Evolutionary conservation across 2,329 filamentous ascomycete genomes (phyloP), one percentile per base, ranked within the genome.

Genomic region (Fusarium tuaranense): DNA sequence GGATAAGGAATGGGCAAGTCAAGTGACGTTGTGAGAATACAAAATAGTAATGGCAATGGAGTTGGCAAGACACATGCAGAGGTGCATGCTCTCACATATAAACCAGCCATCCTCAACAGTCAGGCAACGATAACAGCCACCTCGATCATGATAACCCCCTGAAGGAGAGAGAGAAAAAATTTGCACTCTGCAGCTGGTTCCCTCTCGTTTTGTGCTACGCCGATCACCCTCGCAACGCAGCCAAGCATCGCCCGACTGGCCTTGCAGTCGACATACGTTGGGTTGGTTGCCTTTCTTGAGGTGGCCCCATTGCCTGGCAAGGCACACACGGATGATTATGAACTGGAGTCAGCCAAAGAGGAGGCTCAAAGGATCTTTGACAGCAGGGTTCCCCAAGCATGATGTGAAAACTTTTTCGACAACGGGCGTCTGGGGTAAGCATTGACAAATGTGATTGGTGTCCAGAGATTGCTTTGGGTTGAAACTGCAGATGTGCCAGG

Each of bases 391-490:
- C 38, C 13, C 32, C n/a, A 25, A 68, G 63, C 30, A 67, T 72
- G 73, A 72, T 20, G 27, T 64, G 68, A 74, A 76, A 68, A 76
- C 46, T 68, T 65, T 73, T 74, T 67, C 63, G 60, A 20, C 20
- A 20, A 73, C 72, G 72, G 72, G 72, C 72, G 72, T 75, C 60
- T 73, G 66, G 63, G 44, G 66, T 75, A 75, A 73, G 69, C 62
- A 67, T 67, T 60, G 46, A 16, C 27, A 55, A 25, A n/a, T 34
- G 53, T 75, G 72, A 73, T 74, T 74, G 72, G 72, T 65, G 44
- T n/a, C 65, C 38, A 25, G 44, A 32, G 59, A 51, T 48, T 67
- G 63, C 69, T 60, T 75, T 68, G 68, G 65, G 13, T 38, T 62
- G 32, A 72, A 64, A 62, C 25, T 69, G 60, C 16, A 73, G 41